Conservation (phyloP, 169 alveolate species). For the Amoebophrya sp. region DNA sequence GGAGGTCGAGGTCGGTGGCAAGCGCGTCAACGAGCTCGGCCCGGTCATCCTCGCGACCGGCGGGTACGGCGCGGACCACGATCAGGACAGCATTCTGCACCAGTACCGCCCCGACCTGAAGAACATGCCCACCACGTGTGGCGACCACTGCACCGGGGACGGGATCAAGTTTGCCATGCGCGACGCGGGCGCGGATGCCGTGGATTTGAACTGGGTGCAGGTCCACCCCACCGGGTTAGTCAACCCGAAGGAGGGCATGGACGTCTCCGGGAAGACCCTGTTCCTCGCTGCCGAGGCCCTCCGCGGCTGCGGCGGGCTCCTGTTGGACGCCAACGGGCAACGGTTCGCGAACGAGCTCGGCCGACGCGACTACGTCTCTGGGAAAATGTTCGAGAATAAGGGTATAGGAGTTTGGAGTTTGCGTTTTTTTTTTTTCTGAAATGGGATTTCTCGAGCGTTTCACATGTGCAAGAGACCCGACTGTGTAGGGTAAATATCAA, state of each 20-base stretch:
- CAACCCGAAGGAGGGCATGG: slow-evolving; percentile 48
- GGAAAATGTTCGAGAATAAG: slow-evolving; percentile 54
- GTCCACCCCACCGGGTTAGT: slow-evolving; percentile 57
- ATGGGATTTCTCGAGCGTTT: no score
- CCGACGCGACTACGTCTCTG: slow-evolving; percentile 52
- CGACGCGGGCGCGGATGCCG: slow-evolving; percentile 48
- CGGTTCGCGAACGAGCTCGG: slow-evolving; percentile 65
- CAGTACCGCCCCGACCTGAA: slow-evolving; percentile 44
- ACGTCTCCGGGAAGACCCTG: slow-evolving; percentile 44
- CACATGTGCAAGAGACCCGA: no score
- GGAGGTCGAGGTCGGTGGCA: slow-evolving; percentile 25
- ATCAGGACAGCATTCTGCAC: slow-evolving; percentile 44
- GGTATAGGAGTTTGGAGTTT: no score
- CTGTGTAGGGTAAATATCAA: no score
- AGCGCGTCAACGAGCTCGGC: slow-evolving; percentile 32
- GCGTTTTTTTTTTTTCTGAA: no score
- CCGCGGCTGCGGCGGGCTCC: slow-evolving; percentile 60
- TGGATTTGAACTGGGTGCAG: slow-evolving; percentile 49
- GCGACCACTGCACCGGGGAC: slow-evolving; percentile 47
- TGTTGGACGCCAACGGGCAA: slow-evolving; percentile 56
- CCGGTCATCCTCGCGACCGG: slow-evolving; percentile 53
- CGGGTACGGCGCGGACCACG: slow-evolving; percentile 56
- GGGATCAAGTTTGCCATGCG: slow-evolving; percentile 54
- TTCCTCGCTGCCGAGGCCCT: slow-evolving; percentile 58
- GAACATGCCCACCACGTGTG: slow-evolving; percentile 49